Conservation (phyloP, 345 rosid species). For the Euphorbia peplus region DNA sequence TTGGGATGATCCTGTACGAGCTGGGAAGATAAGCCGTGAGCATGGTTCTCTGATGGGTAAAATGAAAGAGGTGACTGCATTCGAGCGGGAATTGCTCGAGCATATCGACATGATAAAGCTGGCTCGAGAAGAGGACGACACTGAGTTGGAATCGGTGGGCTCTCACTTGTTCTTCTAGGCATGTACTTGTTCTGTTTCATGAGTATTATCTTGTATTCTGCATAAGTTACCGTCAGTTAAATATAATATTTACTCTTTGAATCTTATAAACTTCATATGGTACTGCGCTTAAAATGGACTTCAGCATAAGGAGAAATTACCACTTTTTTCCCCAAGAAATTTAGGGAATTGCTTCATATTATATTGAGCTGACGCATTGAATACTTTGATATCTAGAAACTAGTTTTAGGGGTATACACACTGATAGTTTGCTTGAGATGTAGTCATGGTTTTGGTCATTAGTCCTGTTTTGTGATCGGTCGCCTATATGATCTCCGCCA, state of each 20-base stretch:
- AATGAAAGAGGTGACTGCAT: constrained; percentile 68
- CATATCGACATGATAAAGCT: constrained; percentile 94
- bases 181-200: constrained; percentile 39
- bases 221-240: not conserved
- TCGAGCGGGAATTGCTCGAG: constrained; percentile 82
- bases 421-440: no score
- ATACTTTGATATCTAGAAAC: not conserved
- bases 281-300: not conserved
- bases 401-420: not conserved
- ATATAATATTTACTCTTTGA: not conserved
- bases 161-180: constrained; percentile 64
- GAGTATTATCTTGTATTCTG: constrained; percentile 11
- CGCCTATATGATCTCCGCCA: no score
- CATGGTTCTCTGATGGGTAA: constrained; percentile 70
- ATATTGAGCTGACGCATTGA: not conserved
- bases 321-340: not conserved
- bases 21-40: constrained; percentile 86
- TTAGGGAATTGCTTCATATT: not conserved
- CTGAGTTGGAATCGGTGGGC: constrained; percentile 94
- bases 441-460: no score
- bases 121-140: constrained; percentile 81
- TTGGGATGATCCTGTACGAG: constrained; percentile 86
- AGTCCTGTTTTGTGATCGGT: no score
- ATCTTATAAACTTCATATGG: not conserved
- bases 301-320: not conserved